Base-by-base conservation (phyloP, 2,329 filamentous ascomycete species). In the Meredithiella fracta region DNA sequence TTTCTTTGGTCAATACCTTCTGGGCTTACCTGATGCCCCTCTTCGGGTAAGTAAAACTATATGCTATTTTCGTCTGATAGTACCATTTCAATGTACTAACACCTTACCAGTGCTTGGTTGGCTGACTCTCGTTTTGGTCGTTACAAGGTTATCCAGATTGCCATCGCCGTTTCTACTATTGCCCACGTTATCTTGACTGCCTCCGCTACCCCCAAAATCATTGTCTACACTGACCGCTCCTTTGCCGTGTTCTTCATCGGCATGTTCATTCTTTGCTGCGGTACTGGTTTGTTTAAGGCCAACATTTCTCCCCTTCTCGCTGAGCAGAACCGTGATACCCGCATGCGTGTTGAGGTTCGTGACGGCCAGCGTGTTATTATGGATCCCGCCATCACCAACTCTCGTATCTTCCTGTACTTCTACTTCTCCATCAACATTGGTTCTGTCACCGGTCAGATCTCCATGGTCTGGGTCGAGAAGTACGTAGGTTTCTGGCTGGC, bases 221-320 rank as follows among this genome's bases (percentile, higher is more conserved):
- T 88, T 50, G 68, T 76, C 47, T 68, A 77, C 60, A 68, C 69
- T 37, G 73, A 80, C 15, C 70, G 73, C 11, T 72, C 82, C 0
- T 77, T 86, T 49, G 82, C 72, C 1, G 80, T 77, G 53, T 84
- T 87, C 62, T 75, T 88, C 63, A 77, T 88, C 64, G 83, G 83
- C n/a, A 69, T 75, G 31, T 63, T 75, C 34, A 64, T 64, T 23
- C 70, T 76, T 40, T 73, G 73, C 61, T 67, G 86, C 29, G 85
- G 85, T 47, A 86, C 84, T 1, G 85, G 85, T 60, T 83, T 86
- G 63, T 88, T 90, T 77, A 91, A 90, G 72, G 78, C 82, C 60
- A 90, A 90, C 64, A 84, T 90, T 47, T 80, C 82, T 0, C 81
- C 83, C 0, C 70, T 86, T 17, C 77, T 87, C 56, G 82, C 82